Conservation (phyloP, 1,139 yeast species). For the Sugiyamaella castrensis region DNA sequence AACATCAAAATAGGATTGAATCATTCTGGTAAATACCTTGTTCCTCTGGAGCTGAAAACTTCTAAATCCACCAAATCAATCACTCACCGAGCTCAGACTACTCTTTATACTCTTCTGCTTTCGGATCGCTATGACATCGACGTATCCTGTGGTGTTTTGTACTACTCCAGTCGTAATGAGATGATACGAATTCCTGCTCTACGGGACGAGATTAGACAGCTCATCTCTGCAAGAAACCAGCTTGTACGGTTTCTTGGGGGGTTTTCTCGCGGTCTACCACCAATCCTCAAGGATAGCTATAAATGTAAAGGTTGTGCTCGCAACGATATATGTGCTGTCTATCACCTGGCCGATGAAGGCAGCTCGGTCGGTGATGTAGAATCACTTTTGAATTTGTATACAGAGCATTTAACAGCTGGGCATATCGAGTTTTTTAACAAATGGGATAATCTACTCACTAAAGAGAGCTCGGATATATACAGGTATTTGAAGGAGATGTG, state of each 20-base stretch:
- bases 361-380: conserved; percentile 43
- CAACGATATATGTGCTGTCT: conserved; percentile 63
- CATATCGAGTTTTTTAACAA: conserved; percentile 57
- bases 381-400: conserved; percentile 47
- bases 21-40: conserved; percentile 45
- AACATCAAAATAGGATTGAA: conserved; percentile 33
- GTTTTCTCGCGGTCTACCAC: conserved; percentile 51
- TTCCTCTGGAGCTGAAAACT: conserved; percentile 88
- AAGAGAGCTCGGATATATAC: conserved; percentile 64
- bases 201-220: conserved; percentile 55
- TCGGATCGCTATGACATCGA: conserved; percentile 75
- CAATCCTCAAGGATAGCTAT: conserved; percentile 49
- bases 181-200: conserved; percentile 44
- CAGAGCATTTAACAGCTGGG: conserved; percentile 48
- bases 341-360: conserved; percentile 57
- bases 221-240: conserved; percentile 69
- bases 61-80: conserved; percentile 57
- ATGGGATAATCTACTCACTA: conserved; percentile 72
- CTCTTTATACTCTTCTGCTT: conserved; percentile 75
- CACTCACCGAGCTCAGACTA: conserved; percentile 82
- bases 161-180: conserved; percentile 64
- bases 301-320: conserved; percentile 69
- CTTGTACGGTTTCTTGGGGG: conserved; percentile 56
- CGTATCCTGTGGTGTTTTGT: conserved; percentile 62
- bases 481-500: conserved; percentile 63